A percentile compares a stretch with the other conserved stretches of the same genome.
These are phyloP conservation scores for Inosperma sp. DNA, from an alignment of 768 basidiomycete genomes.

Conservation along the genomic window DNA sequence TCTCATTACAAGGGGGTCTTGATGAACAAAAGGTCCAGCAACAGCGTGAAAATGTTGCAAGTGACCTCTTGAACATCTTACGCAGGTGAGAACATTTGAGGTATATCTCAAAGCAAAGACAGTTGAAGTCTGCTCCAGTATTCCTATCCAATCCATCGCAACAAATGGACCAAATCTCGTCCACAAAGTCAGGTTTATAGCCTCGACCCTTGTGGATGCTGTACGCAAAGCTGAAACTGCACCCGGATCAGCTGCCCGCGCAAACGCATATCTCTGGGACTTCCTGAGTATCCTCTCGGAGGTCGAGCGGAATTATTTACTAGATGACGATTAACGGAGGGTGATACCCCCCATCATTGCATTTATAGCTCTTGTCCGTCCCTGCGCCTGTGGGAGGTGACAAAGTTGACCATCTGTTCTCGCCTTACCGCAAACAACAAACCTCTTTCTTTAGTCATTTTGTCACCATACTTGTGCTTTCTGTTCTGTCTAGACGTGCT, in stretches of 20 bases:
- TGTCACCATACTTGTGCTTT: no score
- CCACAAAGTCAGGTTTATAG: slow-evolving; percentile 90
- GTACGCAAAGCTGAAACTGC: slow-evolving; percentile 78
- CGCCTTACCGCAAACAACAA: no score
- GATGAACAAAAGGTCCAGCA: slow-evolving; percentile 64
- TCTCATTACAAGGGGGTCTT: slow-evolving; percentile 58
- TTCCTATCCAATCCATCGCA: slow-evolving; percentile 90
- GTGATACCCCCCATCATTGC: no score
- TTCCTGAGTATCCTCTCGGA: slow-evolving; percentile 88
- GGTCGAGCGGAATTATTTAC: slow-evolving; percentile 89
- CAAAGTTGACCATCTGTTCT: no score
- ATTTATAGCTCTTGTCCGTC: no score
- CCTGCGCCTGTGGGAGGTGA: no score
- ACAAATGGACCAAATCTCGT: slow-evolving; percentile 86
- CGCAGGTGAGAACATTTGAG: slow-evolving; percentile 50
- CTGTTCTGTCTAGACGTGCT: no score
- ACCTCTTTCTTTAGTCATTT: no score
- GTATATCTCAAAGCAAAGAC: slow-evolving; percentile 3
- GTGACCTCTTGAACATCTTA: slow-evolving; percentile 80
- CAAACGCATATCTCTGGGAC: slow-evolving; percentile 88
- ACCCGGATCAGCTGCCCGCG: slow-evolving; percentile 75
- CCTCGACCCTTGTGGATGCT: slow-evolving; percentile 82
- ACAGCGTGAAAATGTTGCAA: slow-evolving; percentile 79
- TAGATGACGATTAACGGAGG: slow-evolving; percentile 14
- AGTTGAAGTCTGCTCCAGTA: slow-evolving; percentile 41